Evolutionary conservation across 371 early-diverging fungal genomes (phyloP), one percentile per base, ranked within the genome.

Genomic region (Apophysomyces trapeziformis): DNA sequence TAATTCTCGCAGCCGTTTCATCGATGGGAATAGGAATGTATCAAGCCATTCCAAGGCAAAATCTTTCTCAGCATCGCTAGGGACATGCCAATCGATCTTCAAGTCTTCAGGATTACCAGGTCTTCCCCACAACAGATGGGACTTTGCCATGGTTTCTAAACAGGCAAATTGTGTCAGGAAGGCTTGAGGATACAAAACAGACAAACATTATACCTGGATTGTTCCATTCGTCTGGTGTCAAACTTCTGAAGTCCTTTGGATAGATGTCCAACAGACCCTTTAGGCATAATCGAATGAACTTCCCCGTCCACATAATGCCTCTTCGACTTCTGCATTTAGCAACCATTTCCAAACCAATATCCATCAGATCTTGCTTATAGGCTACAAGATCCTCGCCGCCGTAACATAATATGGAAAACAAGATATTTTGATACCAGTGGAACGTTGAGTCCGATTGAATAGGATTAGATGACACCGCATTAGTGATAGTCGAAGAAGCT

Each of bases 71-170:
- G 78, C 78, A 39, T 82, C 74, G 8, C 79, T 78, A 4, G 96
- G 94, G 8, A 82, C 69, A 67, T 95, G 95, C 96, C 96, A 96
- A 54, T 85, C 67, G 16, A 93, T 66, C 12, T 76, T 59, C 13
- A 93, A 67, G 50, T 84, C 70, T 1, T 83, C 73, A 1, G 87
- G 80, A 60, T 87, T 77, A 0, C 78, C 77, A 3, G 85, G 77
- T 35, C 84, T 71, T 3, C 95, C 95, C 96, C 96, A 96, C 11
- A 87, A 70, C 67, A 84, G 70, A 67, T 93, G 90, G n/a, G 89
- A 87, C 36, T 84, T 76, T 11, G 74, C 67, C 69, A 82, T 83
- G 70, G 79, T 83, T 58, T 80, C 84, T 79, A 71, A 5, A 26
- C 1, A 26, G 32, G 32, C 32, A 11, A 43, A n/a, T 5, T 46